These are phyloP conservation scores for Calendula officinalis DNA, from an alignment of 129 eudicot species.

Conservation along the genomic window DNA sequence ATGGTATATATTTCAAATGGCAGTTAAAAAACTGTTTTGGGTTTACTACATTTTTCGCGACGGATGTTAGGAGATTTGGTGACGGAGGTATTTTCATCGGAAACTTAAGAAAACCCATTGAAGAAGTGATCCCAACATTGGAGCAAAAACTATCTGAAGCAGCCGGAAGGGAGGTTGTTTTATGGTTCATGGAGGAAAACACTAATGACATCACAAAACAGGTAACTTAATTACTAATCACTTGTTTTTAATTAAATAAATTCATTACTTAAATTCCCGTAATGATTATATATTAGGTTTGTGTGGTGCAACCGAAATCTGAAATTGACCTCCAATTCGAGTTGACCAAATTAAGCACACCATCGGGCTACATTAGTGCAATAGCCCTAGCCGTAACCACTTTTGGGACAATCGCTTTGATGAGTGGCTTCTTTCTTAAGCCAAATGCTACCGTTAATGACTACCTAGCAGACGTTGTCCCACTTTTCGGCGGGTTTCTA, in stretches of 20 bases:
- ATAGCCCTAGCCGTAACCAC: constrained; percentile 75
- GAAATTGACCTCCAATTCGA: constrained; percentile 93
- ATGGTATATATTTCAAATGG: constrained; percentile 21
- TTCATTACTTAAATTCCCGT: not conserved
- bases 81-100: constrained; percentile 97
- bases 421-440: constrained; percentile 92
- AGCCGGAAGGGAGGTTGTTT: constrained; percentile 87
- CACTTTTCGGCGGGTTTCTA: constrained; percentile 89
- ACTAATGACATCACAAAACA: constrained; percentile 74
- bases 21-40: constrained; percentile 96
- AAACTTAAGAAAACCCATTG: constrained; percentile 83
- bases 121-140: constrained; percentile 77
- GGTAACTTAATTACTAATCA: constrained; percentile 38
- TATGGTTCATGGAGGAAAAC: constrained; percentile 98
- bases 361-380: constrained; percentile 87
- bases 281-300: constrained; percentile 45
- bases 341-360: constrained; percentile 70
- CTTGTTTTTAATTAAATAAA: not conserved
- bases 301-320: constrained; percentile 95
- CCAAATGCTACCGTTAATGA: constrained; percentile 86
- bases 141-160: constrained; percentile 87
- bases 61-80: constrained; percentile 94
- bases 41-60: constrained; percentile 85
- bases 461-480: constrained; percentile 73
- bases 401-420: constrained; percentile 85